Evolutionary conservation across 371 early-diverging fungal species (phyloP).

Genomic region (Zopfochytrium polystomum): DNA sequence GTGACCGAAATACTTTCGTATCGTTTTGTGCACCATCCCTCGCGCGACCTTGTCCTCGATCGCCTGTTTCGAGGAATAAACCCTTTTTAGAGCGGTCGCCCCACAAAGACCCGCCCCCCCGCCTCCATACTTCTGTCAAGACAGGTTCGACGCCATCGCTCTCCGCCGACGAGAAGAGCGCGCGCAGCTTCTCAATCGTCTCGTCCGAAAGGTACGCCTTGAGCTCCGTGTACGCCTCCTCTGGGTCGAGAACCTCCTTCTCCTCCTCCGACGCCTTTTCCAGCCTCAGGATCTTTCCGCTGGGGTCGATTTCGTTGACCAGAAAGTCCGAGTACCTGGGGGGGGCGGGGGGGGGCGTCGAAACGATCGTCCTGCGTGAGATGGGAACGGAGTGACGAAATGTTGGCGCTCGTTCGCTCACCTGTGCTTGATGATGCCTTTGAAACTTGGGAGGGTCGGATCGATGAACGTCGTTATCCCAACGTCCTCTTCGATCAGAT

Average conservation of each 20-base stretch:
- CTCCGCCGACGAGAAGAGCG: too few relatives aligned
- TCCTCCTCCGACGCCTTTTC: background rate
- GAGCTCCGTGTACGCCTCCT: background rate
- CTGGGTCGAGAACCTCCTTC: too few relatives aligned
- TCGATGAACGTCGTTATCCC: constrained; percentile 74
- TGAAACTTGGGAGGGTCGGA: constrained; percentile 61
- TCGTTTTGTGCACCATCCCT: constrained; percentile 13
- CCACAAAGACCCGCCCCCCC: too few relatives aligned
- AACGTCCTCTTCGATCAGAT: constrained; percentile 59
- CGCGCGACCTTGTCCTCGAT: constrained; percentile 16
- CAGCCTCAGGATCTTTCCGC: constrained; percentile 70
- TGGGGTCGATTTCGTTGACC: constrained; percentile 86
- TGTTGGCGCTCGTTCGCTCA: constrained; percentile 40
- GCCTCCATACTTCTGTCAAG: too few relatives aligned
- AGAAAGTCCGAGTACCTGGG: constrained; percentile 70
- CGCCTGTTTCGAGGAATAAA: constrained; percentile 2
- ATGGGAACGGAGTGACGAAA: too few relatives aligned
- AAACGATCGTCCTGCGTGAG: too few relatives aligned
- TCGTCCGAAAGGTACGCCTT: background rate
- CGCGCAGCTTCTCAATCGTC: background rate
- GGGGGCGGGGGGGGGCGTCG: too few relatives aligned
- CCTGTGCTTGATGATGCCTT: constrained; percentile 74
- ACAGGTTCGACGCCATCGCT: too few relatives aligned
- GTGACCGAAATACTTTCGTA: too few relatives aligned
- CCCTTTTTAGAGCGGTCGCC: background rate